Conservation (phyloP, 768 basidiomycete species). For the Amanita inopinata region DNA sequence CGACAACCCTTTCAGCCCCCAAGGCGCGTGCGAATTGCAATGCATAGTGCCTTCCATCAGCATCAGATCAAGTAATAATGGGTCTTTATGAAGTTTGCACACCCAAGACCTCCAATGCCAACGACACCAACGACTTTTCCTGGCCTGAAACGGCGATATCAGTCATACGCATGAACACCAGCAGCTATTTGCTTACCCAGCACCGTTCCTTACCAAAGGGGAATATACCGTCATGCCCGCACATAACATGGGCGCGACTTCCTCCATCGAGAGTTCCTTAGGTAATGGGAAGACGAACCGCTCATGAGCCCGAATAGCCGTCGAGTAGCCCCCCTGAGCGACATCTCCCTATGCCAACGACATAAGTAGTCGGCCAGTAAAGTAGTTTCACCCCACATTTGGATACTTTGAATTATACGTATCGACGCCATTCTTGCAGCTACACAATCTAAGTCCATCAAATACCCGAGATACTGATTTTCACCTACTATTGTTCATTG, state of each 20-base stretch:
- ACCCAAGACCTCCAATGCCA: conserved; percentile 55
- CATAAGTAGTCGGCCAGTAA: background rate
- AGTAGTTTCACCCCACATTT: conserved; percentile 15
- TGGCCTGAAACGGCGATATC: conserved; percentile 29
- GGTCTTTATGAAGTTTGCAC: background rate
- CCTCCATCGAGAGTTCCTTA: conserved; percentile 34
- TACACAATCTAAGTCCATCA: conserved; percentile 6
- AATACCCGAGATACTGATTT: background rate
- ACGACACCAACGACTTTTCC: conserved; percentile 59
- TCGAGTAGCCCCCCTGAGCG: conserved; percentile 39
- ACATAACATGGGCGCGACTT: conserved; percentile 57
- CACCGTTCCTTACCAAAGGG: conserved; percentile 43
- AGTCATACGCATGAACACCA: background rate
- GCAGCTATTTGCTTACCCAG: conserved; percentile 17
- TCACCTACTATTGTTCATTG: conserved; percentile 41
- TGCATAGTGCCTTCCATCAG: conserved; percentile 20
- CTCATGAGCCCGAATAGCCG: conserved; percentile 34
- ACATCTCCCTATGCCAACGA: conserved; percentile 20
- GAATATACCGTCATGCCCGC: conserved; percentile 58
- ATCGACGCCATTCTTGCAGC: conserved; percentile 31
- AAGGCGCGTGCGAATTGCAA: conserved; percentile 34
- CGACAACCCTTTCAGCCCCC: conserved; percentile 43
- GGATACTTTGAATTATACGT: conserved; percentile 35
- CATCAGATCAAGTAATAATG: background rate
- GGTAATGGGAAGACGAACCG: conserved; percentile 55